Percentiles rank a stretch among this genome's conserved stretches.
These are phyloP conservation scores for Neonectria ditissima DNA, from an alignment of 2,329 filamentous ascomycete species.

Conservation along the genomic window DNA sequence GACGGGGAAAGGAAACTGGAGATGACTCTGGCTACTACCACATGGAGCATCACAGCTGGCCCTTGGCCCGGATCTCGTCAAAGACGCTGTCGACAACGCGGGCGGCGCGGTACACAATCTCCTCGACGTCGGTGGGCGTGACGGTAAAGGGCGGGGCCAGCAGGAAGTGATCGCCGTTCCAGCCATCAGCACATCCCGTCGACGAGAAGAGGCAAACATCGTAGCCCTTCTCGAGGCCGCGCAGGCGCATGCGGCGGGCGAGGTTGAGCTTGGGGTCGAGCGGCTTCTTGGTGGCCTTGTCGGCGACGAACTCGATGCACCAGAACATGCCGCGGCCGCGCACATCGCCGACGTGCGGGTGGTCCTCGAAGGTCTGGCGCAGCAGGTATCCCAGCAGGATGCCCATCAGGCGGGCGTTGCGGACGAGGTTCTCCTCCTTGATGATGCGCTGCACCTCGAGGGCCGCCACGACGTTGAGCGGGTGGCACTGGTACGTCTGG, in stretches of 20 bases:
- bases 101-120: conserved; percentile 12
- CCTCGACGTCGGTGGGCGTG: conserved; percentile 5
- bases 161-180: conserved; percentile 11
- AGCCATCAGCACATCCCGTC: conserved; percentile 9
- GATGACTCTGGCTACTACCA: background rate
- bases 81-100: conserved; percentile 12
- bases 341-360: conserved; percentile 36
- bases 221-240: conserved; percentile 11
- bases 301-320: conserved; percentile 14
- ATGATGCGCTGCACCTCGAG: conserved; percentile 50
- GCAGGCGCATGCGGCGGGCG: conserved; percentile 10
- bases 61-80: conserved; percentile 1
- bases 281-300: conserved; percentile 12
- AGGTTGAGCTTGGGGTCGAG: conserved; percentile 11
- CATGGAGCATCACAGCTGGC: background rate
- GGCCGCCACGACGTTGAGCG: conserved; percentile 54
- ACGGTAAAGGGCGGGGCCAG: conserved; percentile 11
- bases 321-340: conserved; percentile 38
- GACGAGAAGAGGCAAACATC: conserved; percentile 11
- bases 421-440: conserved; percentile 30
- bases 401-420: conserved; percentile 26
- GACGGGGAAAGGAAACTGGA: background rate
- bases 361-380: conserved; percentile 13
- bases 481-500: conserved; percentile 64
- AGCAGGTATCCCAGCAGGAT: conserved; percentile 3